Conservation (phyloP, 139 green algal species). For the Chlamydomonas sphaeroides region DNA sequence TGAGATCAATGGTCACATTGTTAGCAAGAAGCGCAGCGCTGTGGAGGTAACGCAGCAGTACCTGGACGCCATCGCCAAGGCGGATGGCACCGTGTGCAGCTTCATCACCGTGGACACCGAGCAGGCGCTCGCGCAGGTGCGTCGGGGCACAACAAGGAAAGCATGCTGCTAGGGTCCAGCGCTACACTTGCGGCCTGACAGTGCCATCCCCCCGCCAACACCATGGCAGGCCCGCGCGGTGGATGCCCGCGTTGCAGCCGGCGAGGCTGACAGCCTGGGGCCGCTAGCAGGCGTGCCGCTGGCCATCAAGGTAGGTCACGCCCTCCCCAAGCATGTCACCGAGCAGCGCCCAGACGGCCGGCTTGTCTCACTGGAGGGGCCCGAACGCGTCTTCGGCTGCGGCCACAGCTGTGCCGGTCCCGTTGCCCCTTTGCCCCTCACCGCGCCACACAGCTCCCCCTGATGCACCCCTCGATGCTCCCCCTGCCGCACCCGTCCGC, state of each 20-base stretch:
- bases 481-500: no score
- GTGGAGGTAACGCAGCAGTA: constrained; percentile 58
- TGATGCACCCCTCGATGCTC: no score
- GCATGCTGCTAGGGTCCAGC: no score
- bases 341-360: no score
- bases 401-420: no score
- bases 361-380: no score
- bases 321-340: no score
- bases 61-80: constrained; percentile 51
- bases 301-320: constrained; percentile 91
- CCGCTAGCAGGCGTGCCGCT: constrained; percentile 85
- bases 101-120: constrained; percentile 67
- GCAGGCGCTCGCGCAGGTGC: constrained; percentile 60
- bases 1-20: constrained; percentile 52
- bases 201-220: background rate
- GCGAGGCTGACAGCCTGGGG: constrained; percentile 40
- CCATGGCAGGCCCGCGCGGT: constrained; percentile 50
- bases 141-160: no score
- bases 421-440: no score
- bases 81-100: constrained; percentile 51
- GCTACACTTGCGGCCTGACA: no score
- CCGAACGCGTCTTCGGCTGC: no score
- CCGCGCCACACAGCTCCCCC: no score
- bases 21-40: constrained; percentile 52
- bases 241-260: constrained; percentile 62